These are phyloP conservation scores for Blastobotrys chiropterorum DNA, from an alignment of 805 yeast genomes.

Conservation along the genomic window DNA sequence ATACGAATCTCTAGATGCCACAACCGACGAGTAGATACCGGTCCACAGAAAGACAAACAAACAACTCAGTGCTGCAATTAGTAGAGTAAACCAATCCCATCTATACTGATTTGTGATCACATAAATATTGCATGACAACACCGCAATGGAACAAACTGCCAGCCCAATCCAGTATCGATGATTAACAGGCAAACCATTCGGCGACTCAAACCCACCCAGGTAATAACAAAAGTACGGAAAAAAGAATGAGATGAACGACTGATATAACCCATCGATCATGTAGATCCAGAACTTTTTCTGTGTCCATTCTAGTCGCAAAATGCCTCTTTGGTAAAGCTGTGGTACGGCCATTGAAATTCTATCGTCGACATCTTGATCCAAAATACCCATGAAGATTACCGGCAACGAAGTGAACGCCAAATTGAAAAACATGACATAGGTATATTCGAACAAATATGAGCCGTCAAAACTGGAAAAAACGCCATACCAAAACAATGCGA, in stretches of 20 bases:
- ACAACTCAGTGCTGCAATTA: conserved; percentile 49
- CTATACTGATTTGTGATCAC: conserved; percentile 62
- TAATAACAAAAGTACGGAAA: conserved; percentile 59
- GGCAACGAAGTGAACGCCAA: conserved; percentile 80
- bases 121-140: conserved; percentile 58
- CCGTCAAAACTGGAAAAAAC: conserved; percentile 67
- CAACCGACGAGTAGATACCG: conserved; percentile 63
- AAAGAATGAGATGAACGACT: conserved; percentile 61
- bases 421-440: conserved; percentile 73
- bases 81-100: conserved; percentile 69
- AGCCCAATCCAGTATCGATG: conserved; percentile 71
- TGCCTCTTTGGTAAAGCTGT: conserved; percentile 63
- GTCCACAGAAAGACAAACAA: conserved; percentile 66
- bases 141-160: conserved; percentile 53
- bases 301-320: conserved; percentile 59
- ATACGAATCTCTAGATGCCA: conserved; percentile 53
- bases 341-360: conserved; percentile 63
- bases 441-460: conserved; percentile 69
- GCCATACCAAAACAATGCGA: conserved; percentile 76
- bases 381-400: conserved; percentile 62
- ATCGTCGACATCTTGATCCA: conserved; percentile 75
- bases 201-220: conserved; percentile 36
- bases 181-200: conserved; percentile 49
- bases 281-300: conserved; percentile 54
- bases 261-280: conserved; percentile 70